These are phyloP conservation scores for Colletotrichum incanum DNA, from an alignment of 2,329 filamentous ascomycete species.

Conservation along the genomic window DNA sequence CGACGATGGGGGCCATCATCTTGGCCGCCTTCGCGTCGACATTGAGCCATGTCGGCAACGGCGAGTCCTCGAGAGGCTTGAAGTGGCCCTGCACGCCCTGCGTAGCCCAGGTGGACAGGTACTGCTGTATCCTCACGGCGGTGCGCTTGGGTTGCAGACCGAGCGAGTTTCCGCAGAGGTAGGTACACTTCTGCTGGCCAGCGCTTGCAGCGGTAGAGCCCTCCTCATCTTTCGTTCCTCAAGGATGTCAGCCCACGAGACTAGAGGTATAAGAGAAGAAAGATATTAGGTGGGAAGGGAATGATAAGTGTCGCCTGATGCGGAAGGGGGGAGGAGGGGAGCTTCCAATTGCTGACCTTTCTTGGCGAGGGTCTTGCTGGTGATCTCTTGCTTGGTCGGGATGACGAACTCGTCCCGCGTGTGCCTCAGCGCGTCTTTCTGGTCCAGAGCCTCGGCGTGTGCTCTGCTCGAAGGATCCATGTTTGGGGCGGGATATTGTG, in stretches of 20 bases:
- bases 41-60: constrained; percentile 80
- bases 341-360: constrained; percentile 37
- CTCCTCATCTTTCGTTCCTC: constrained; percentile 15
- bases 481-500: not conserved
- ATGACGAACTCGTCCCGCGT: constrained; percentile 80
- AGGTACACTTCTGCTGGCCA: constrained; percentile 68
- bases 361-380: constrained; percentile 49
- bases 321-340: not conserved
- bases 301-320: constrained; percentile 25
- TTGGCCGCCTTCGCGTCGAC: constrained; percentile 78
- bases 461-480: constrained; percentile 32
- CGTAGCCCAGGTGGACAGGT: constrained; percentile 83
- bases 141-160: constrained; percentile 81
- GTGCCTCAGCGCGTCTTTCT: constrained; percentile 66
- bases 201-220: not conserved
- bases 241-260: constrained; percentile 38
- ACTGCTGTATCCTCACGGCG: constrained; percentile 75
- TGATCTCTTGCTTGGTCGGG: constrained; percentile 63
- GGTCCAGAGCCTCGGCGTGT: constrained; percentile 60
- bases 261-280: not conserved
- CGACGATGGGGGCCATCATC: constrained; percentile 79
- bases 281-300: not conserved
- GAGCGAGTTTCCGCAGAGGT: constrained; percentile 92
- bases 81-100: constrained; percentile 89
- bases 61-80: constrained; percentile 75